Conservation (phyloP, 345 rosid genomes). For the Erysimum cheiranthoides region DNA sequence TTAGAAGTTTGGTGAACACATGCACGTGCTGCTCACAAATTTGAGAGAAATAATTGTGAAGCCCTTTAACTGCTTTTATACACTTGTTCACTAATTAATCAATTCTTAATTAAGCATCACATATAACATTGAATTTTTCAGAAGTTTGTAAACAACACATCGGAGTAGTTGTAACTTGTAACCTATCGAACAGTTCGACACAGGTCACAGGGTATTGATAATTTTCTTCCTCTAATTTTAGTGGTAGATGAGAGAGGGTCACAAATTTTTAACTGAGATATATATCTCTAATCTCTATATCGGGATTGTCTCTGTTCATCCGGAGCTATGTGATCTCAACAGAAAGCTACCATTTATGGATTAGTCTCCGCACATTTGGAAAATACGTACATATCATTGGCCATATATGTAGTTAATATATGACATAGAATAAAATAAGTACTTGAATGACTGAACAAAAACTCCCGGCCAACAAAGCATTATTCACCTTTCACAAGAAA, state of each 20-base stretch:
- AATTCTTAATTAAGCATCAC: background rate
- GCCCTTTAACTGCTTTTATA: background rate
- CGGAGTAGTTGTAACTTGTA: conserved; percentile 3
- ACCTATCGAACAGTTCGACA: background rate
- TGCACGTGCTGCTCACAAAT: conserved; percentile 11
- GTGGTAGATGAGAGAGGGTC: background rate
- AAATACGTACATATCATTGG: conserved; percentile 7
- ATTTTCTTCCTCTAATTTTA: background rate
- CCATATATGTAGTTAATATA: conserved; percentile 10
- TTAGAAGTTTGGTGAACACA: conserved; percentile 13
- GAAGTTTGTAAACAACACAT: conserved; percentile 1
- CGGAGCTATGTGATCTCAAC: background rate
- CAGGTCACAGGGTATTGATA: background rate
- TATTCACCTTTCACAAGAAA: background rate
- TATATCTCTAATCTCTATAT: background rate
- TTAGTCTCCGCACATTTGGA: background rate
- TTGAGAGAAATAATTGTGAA: background rate
- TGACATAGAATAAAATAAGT: conserved; percentile 21
- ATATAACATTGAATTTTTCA: background rate
- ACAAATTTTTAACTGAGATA: too few species aligned
- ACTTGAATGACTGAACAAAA: conserved; percentile 11
- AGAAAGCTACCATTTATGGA: background rate
- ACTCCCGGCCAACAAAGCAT: conserved; percentile 27
- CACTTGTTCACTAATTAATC: background rate
- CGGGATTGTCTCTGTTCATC: background rate